Percentiles rank a stretch among this genome's conserved stretches.
Conservation (phyloP, 148 eudicot species). For the Beta vulgaris region DNA sequence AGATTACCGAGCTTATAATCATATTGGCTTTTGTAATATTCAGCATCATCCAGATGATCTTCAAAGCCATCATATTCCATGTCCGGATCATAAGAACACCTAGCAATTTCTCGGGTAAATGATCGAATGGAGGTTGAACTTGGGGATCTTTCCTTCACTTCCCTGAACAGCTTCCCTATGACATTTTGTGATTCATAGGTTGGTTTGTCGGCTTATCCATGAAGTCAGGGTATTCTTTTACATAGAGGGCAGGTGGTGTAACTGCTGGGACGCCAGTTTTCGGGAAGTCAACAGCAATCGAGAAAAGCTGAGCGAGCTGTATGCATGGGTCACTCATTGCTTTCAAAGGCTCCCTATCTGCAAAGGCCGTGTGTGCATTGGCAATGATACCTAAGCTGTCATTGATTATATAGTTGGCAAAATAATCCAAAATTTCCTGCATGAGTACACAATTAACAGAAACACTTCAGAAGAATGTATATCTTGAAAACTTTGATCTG, state of each 20-base stretch:
- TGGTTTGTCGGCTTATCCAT: slow-evolving; percentile 51
- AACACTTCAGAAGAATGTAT: neutral
- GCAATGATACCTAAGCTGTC: slow-evolving; percentile 78
- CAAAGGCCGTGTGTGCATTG: slow-evolving; percentile 74
- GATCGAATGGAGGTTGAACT: slow-evolving; percentile 15
- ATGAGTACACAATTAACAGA: neutral
- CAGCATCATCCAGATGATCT: slow-evolving; percentile 37
- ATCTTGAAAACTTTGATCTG: neutral
- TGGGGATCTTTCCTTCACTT: slow-evolving; percentile 39
- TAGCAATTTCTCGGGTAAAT: slow-evolving; percentile 36
- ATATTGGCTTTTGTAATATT: slow-evolving; percentile 36
- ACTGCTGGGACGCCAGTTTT: slow-evolving; percentile 82
- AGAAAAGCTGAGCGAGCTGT: slow-evolving; percentile 62
- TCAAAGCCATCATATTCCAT: slow-evolving; percentile 47
- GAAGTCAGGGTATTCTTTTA: slow-evolving; percentile 59
- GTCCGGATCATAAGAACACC: slow-evolving; percentile 29
- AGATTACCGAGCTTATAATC: slow-evolving; percentile 45
- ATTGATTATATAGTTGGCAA: slow-evolving; percentile 62
- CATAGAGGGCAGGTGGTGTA: slow-evolving; percentile 39
- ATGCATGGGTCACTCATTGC: slow-evolving; percentile 58
- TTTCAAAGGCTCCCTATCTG: slow-evolving; percentile 43
- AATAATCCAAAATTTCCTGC: slow-evolving; percentile 77
- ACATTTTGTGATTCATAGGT: slow-evolving; percentile 37
- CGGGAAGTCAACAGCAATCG: slow-evolving; percentile 79
- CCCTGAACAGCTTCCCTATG: slow-evolving; percentile 45